Evolutionary conservation across 352 stramenopile genomes (phyloP), one percentile per base, ranked within the genome.

Genomic region (Globisporangium iwayamae): DNA sequence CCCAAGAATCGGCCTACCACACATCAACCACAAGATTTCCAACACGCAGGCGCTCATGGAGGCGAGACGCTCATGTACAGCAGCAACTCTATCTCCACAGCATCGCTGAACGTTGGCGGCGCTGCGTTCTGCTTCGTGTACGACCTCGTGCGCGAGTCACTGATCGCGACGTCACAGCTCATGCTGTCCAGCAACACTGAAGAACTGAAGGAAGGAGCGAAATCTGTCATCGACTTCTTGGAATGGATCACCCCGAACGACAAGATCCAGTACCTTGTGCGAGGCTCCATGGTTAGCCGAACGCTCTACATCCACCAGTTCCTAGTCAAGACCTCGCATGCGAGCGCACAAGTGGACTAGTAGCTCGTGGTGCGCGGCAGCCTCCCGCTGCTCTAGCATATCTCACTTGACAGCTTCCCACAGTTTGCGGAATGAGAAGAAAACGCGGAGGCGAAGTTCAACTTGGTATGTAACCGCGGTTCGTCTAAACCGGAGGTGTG

Each of bases 121-220:
- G 68, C 81, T 3, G 58, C 67, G 7, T 83, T 79, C 34, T 85
- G 70, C 65, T 79, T 70, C 50, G 79, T 83, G 22, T 77, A 73
- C 45, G 76, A 85, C 56, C 54, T 83, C n/a, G 54, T 65, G 3
- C 41, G 36, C 16, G 41, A 53, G 11, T 45, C 55, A 14, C 72
- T 83, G 25, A 64, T 79, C 1, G 66, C 70, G 10, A 80, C 76
- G 0, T 78, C 72, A 5, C 72, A 81, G 36, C 41, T 84, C 32
- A 65, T 81, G 48, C 30, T 54, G 16, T 20, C 50, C 63, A 38
- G 69, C 62, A 43, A 39, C 57, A 28, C 25, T 28, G 13, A 66
- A 25, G 50, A 56, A 30, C 34, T 36, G 13, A 20, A 55, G 47
- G 14, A 39, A 8, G 25, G 36, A 36, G 18, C 16, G 16, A 51